Base-by-base conservation (phyloP, 805 yeast genomes). In the Osmozyma mogii region DNA sequence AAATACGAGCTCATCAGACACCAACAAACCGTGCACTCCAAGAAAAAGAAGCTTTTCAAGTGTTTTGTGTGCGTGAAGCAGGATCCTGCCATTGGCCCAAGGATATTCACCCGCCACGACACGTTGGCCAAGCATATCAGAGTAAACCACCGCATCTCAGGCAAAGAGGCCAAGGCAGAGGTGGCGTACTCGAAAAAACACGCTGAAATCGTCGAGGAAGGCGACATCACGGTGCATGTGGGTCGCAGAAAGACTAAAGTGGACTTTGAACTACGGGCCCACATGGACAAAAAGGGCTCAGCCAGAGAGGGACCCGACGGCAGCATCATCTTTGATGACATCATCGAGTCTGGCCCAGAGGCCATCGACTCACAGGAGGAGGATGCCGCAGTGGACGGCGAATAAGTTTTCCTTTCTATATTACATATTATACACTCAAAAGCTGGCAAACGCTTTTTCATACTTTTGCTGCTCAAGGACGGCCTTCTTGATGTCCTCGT, bases 1-100 rank as follows among this genome's bases (percentile, higher is more conserved):
- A 94, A 96, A 12, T 89, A 89, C 52, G 98, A 89, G 61, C 66
- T 89, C 48, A 81, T 88, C 15, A 74, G 98, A 45, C 98, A 89
- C 56, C 96, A 89, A 55, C 95, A 89, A 48, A 92, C 97, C 0
- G 88, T 89, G 31, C 98, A 89, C 54, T 92, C 96, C 1, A 69
- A 82, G 27, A 81, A 79, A 52, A 81, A 89, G 57, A 82, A 82
- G 45, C 75, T 81, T 28, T 92, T 78, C 64, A 77, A 82, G 50
- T 89, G 98, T 56, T 77, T 76, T 43, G 77, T 81, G 25, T 89
- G 98, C 59, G 92, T 82, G 33, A 79, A 73, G 43, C 77, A 71
- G 41, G 67, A 76, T 36, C 72, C 75, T 17, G 53, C 60, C 27
- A 59, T 50, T 18, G 74, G 61, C 2, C 74, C 76, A 28, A 78